phyloP scores from a whole-genome alignment of 2,329 filamentous ascomycete species.

The Periconia macrospinosa region DNA sequence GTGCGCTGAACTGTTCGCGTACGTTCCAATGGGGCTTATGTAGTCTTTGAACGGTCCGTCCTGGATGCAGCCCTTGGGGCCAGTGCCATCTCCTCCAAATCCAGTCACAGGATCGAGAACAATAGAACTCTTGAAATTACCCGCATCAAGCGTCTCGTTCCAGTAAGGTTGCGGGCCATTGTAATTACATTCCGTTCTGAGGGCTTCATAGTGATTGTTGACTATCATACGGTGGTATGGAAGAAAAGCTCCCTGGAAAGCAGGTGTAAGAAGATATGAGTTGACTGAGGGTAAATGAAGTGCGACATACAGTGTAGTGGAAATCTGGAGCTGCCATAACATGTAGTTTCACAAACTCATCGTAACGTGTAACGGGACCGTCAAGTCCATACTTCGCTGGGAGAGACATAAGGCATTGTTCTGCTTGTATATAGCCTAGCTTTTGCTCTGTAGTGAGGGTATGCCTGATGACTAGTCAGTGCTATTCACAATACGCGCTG shows the following conservation, averaged over 20 bases:
- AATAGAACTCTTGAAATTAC: constrained; percentile 13
- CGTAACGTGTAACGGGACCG: background rate
- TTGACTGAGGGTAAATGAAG: background rate
- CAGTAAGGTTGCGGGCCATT: constrained; percentile 35
- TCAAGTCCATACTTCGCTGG: constrained; percentile 1
- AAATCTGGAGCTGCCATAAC: background rate
- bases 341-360: constrained; percentile 5
- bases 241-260: constrained; percentile 28
- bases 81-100: constrained; percentile 22
- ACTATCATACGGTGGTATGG: constrained; percentile 42
- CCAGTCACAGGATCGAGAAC: constrained; percentile 16
- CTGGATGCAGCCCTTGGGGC: constrained; percentile 11
- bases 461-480: constrained; percentile 2
- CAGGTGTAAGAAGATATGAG: background rate
- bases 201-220: constrained; percentile 31
- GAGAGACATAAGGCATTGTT: constrained; percentile 6
- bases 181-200: constrained; percentile 37
- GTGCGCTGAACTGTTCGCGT: constrained; percentile 12
- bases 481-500: background rate
- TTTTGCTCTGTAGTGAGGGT: constrained; percentile 5
- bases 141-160: constrained; percentile 22
- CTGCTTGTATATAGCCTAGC: constrained; percentile 5
- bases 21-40: constrained; percentile 17
- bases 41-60: constrained; percentile 24
- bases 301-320: background rate